Evolutionary conservation across 1,139 yeast genomes (phyloP).

Genomic region (Hyphopichia khmerensis): DNA sequence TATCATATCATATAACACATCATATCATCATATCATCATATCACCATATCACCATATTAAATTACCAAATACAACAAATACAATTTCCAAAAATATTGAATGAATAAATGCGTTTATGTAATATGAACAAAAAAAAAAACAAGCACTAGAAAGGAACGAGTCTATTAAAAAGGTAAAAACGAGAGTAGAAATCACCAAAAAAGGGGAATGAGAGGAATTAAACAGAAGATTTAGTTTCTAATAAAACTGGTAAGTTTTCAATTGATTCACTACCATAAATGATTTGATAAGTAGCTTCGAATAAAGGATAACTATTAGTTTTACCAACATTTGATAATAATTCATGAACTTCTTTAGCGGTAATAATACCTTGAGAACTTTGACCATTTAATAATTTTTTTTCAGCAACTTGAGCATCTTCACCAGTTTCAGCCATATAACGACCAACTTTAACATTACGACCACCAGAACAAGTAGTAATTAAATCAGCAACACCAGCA

Average conservation of each 20-base stretch:
- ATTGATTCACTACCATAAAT: constrained; percentile 70
- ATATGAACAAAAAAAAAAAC: too few relatives aligned
- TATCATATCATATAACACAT: too few relatives aligned
- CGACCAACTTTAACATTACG: constrained; percentile 89
- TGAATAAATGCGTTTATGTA: too few relatives aligned
- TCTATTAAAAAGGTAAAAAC: too few relatives aligned
- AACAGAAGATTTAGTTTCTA: constrained; percentile 31
- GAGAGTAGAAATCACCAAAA: too few relatives aligned
- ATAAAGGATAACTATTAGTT: constrained; percentile 77
- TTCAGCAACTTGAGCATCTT: constrained; percentile 77
- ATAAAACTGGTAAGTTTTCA: constrained; percentile 60
- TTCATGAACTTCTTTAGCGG: constrained; percentile 87
- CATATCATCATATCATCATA: too few relatives aligned
- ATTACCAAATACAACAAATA: too few relatives aligned
- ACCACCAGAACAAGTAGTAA: constrained; percentile 96
- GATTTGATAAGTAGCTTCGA: constrained; percentile 81
- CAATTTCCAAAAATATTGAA: too few relatives aligned
- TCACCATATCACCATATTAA: too few relatives aligned
- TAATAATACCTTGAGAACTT: constrained; percentile 89
- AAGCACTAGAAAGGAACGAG: not conserved
- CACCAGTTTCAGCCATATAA: constrained; percentile 70
- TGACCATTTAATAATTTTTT: constrained; percentile 84
- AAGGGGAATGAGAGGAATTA: not conserved
- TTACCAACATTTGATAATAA: constrained; percentile 62
- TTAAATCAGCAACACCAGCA: constrained; percentile 96